A percentile compares a stretch with the other conserved stretches of the same genome.
Evolutionary conservation across 2,329 filamentous ascomycete species (phyloP).

Genomic region (Trichoderma lentiforme): DNA sequence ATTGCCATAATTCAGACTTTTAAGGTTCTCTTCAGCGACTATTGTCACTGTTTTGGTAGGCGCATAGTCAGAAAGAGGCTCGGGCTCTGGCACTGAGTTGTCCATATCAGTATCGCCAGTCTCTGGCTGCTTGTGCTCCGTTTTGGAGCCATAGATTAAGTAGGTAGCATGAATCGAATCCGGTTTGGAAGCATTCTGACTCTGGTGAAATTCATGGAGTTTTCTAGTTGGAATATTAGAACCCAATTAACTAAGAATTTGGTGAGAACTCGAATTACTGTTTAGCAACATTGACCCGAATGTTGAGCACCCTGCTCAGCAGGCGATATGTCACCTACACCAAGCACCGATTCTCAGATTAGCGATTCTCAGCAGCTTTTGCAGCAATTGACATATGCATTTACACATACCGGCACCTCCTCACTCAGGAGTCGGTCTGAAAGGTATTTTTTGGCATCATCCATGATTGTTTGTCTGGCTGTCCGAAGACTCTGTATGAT

Average conservation of each 20-base stretch:
- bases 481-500: neutral
- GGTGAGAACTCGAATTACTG: slow-evolving; percentile 52
- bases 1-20: slow-evolving; percentile 46
- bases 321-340: slow-evolving; percentile 81
- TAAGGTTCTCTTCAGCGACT: slow-evolving; percentile 68
- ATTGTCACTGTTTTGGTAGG: slow-evolving; percentile 61
- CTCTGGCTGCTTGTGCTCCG: slow-evolving; percentile 36
- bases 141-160: slow-evolving; percentile 70
- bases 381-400: neutral
- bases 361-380: neutral
- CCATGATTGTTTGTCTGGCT: slow-evolving; percentile 42
- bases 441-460: slow-evolving; percentile 68
- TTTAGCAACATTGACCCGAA: slow-evolving; percentile 86
- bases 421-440: slow-evolving; percentile 75
- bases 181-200: slow-evolving; percentile 77
- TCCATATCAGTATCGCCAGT: slow-evolving; percentile 68
- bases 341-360: neutral
- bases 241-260: neutral
- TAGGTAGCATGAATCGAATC: slow-evolving; percentile 89
- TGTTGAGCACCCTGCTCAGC: slow-evolving; percentile 75
- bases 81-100: slow-evolving; percentile 58
- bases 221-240: slow-evolving; percentile 53
- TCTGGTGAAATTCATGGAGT: slow-evolving; percentile 82
- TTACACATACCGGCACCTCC: slow-evolving; percentile 59
- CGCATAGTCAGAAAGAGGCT: slow-evolving; percentile 46